These are phyloP conservation scores for Echeveria elegans DNA, from an alignment of 164 flowering plant genomes.

Conservation along the genomic window DNA sequence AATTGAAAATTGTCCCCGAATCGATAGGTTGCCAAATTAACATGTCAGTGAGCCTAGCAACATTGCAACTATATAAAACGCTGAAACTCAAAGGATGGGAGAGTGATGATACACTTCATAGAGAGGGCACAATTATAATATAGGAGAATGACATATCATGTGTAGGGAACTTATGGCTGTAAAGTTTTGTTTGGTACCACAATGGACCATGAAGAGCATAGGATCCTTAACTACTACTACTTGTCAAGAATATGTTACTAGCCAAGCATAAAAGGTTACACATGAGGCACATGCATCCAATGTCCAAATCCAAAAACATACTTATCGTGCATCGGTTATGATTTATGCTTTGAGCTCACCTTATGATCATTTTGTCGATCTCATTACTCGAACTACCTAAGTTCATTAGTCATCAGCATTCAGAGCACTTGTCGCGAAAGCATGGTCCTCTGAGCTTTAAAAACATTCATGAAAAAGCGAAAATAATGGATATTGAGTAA, in stretches of 20 bases:
- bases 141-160: background rate
- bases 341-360: background rate
- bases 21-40: background rate
- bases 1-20: background rate
- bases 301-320: background rate
- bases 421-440: background rate
- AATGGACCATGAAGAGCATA: background rate
- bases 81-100: no score
- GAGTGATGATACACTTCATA: background rate
- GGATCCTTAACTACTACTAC: background rate
- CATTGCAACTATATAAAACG: no score
- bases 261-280: background rate
- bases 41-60: background rate
- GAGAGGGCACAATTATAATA: background rate
- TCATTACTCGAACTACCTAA: no score
- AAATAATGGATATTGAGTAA: background rate
- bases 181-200: background rate
- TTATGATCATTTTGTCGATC: background rate
- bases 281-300: background rate
- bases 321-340: background rate
- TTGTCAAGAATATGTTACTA: background rate
- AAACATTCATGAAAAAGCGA: background rate
- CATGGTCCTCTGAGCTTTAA: background rate
- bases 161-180: background rate
- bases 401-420: background rate